Percentiles rank a stretch among this genome's conserved stretches.
Evolutionary conservation across 2,329 filamentous ascomycete species (phyloP).

Genomic region (Paracorniculantispora psalliotae): DNA sequence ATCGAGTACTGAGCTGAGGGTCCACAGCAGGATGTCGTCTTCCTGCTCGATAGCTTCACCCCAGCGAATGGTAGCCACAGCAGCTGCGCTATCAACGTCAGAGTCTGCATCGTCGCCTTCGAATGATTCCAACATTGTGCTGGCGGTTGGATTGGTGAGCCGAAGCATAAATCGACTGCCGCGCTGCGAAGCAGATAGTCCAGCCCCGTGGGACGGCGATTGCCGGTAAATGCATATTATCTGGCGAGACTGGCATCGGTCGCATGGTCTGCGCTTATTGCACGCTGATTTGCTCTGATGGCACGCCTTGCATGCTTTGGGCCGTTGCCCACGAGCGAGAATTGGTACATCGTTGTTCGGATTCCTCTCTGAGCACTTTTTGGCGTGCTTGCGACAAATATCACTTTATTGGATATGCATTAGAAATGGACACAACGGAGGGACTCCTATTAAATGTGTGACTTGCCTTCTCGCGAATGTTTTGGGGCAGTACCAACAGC

Average conservation of each 20-base stretch:
- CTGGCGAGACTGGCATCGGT: neutral
- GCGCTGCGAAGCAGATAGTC: neutral
- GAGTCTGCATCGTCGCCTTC: neutral
- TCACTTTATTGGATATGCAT: neutral
- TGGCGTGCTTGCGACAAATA: neutral
- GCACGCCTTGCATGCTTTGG: neutral
- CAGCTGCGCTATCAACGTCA: neutral
- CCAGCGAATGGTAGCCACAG: neutral
- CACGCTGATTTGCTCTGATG: neutral
- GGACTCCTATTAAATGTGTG: neutral
- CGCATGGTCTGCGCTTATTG: neutral
- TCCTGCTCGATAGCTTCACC: neutral
- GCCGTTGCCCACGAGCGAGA: neutral
- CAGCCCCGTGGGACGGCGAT: neutral
- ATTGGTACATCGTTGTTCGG: neutral
- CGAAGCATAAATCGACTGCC: neutral
- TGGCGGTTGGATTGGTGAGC: neutral
- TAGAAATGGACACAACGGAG: neutral
- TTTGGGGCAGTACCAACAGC: neutral
- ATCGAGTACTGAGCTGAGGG: neutral
- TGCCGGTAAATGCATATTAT: neutral
- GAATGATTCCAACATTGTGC: neutral
- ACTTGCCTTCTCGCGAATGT: neutral
- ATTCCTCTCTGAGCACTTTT: neutral
- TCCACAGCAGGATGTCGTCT: neutral